Conservation (phyloP, 768 basidiomycete genomes). For the Leccinum pellstonianum region DNA sequence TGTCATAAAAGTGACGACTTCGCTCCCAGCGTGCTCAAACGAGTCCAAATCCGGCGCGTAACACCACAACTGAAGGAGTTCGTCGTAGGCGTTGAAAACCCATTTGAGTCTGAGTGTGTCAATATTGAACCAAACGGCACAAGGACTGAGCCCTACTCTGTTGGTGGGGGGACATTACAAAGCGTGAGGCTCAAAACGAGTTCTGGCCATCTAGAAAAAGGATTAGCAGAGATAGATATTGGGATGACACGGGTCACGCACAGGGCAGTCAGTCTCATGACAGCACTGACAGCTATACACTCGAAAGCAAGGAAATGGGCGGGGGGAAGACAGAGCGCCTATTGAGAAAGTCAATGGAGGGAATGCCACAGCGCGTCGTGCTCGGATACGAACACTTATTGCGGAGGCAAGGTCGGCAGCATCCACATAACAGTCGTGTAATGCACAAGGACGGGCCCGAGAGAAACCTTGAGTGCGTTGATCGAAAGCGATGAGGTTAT, state of each 20-base stretch:
- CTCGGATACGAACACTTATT: constrained; percentile 48
- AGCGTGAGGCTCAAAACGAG: constrained; percentile 65
- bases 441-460: constrained; percentile 47
- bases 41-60: constrained; percentile 64
- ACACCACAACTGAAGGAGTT: constrained; percentile 61
- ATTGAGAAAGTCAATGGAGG: neutral
- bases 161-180: constrained; percentile 64
- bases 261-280: constrained; percentile 65
- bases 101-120: constrained; percentile 49
- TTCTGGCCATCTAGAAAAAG: constrained; percentile 60
- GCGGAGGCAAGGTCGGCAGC: constrained; percentile 74
- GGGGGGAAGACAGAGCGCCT: constrained; percentile 65
- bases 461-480: constrained; percentile 64
- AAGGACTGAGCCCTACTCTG: constrained; percentile 49
- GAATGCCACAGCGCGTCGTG: neutral
- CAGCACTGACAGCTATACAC: constrained; percentile 52
- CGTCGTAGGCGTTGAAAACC: constrained; percentile 61
- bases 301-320: constrained; percentile 75
- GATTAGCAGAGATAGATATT: constrained; percentile 6
- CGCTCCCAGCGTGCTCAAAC: constrained; percentile 64
- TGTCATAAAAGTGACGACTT: constrained; percentile 53
- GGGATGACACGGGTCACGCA: constrained; percentile 36
- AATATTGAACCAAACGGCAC: neutral
- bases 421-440: constrained; percentile 74
- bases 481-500: constrained; percentile 77